Evolutionary conservation across 257 asterid genomes (phyloP).

Genomic region (Ajuga chamaepitys): DNA sequence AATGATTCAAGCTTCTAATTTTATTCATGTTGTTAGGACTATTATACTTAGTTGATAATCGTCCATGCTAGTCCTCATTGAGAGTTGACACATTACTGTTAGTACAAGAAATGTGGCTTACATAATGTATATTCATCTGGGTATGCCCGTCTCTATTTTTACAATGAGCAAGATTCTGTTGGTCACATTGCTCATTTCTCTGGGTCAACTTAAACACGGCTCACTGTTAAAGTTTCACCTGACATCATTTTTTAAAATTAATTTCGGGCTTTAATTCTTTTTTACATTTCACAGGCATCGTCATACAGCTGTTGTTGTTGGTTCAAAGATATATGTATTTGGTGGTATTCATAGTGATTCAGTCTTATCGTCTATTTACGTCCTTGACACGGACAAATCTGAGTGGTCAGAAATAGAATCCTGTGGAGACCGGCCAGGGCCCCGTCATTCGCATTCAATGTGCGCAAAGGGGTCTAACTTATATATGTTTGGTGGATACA

Average conservation of each 20-base stretch:
- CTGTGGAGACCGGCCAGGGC: slow-evolving; percentile 61
- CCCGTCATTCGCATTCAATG: slow-evolving; percentile 96
- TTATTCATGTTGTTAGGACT: not conserved
- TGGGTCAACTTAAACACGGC: too few relatives aligned
- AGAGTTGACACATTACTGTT: not conserved
- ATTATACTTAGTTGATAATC: not conserved
- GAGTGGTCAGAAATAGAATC: slow-evolving; percentile 60
- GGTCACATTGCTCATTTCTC: too few relatives aligned
- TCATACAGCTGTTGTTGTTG: slow-evolving; percentile 73
- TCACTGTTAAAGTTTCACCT: not conserved
- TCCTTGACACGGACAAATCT: slow-evolving; percentile 50
- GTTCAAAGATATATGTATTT: slow-evolving; percentile 66
- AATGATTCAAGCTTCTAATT: not conserved
- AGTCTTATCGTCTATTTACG: slow-evolving; percentile 50
- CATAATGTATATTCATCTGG: not conserved
- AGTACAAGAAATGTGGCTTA: not conserved
- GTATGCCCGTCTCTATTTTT: not conserved
- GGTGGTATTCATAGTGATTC: slow-evolving; percentile 68
- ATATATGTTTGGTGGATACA: slow-evolving; percentile 79
- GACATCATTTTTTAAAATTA: not conserved
- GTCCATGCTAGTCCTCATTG: not conserved
- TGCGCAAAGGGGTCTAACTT: slow-evolving; percentile 40
- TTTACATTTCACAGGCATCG: slow-evolving; percentile 65
- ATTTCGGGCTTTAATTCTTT: slow-evolving; percentile 10
- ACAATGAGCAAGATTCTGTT: not conserved